Conservation (phyloP, 148 eudicot genomes). For the Bassia scoparia region DNA sequence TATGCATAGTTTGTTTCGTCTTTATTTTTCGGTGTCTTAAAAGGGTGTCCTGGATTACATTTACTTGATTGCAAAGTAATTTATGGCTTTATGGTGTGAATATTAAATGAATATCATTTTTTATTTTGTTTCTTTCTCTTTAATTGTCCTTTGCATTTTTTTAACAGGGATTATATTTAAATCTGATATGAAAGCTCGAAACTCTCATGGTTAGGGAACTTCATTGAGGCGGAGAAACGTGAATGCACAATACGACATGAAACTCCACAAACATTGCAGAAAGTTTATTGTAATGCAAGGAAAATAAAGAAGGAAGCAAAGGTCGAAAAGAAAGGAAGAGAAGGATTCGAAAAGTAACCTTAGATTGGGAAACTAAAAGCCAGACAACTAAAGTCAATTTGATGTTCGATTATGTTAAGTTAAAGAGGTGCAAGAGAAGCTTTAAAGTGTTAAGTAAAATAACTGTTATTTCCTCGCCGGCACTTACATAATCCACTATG, state of each 20-base stretch:
- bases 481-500: no score
- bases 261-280: constrained; percentile 50
- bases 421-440: constrained; percentile 47
- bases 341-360: constrained; percentile 33
- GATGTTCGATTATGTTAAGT: no score
- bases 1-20: no score
- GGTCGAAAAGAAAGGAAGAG: constrained; percentile 30
- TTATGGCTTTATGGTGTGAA: no score
- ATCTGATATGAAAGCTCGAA: constrained; percentile 69
- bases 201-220: constrained; percentile 53
- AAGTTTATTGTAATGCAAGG: constrained; percentile 33
- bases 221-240: constrained; percentile 42
- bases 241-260: constrained; percentile 39
- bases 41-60: no score
- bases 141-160: neutral
- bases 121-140: no score
- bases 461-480: no score
- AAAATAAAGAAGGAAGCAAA: constrained; percentile 29
- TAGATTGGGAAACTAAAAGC: constrained; percentile 26
- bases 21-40: no score
- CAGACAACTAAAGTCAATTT: constrained; percentile 31
- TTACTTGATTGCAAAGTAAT: no score
- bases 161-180: constrained; percentile 64
- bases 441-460: no score
- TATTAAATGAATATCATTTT: no score